Percentiles rank a stretch among this genome's conserved stretches.
phyloP scores from a whole-genome alignment of 2,329 filamentous ascomycete species.

The Aureobasidium sp. region DNA sequence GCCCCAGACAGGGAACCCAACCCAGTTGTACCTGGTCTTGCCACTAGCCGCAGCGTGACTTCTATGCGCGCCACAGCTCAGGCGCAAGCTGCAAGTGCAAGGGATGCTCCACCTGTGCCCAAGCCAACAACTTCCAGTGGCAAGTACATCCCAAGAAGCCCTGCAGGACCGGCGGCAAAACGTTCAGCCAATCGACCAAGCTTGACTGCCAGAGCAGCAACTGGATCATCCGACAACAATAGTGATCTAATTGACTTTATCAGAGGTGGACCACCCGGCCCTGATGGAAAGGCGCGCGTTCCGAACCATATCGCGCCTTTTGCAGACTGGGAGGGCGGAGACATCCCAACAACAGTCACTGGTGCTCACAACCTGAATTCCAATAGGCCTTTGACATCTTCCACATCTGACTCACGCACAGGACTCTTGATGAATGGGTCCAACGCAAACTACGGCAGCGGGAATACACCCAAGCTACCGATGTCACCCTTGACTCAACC shows the following conservation, averaged over 20 bases:
- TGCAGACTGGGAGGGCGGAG: constrained; percentile 5
- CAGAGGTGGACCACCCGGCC: constrained; percentile 67
- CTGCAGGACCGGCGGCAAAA: not conserved
- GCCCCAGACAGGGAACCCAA: constrained; percentile 48
- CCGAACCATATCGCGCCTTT: constrained; percentile 16
- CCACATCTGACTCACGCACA: constrained; percentile 61
- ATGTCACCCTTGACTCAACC: constrained; percentile 2
- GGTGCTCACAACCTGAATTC: not conserved
- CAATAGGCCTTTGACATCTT: constrained; percentile 10
- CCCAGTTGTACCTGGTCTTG: constrained; percentile 16
- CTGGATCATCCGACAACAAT: constrained; percentile 61
- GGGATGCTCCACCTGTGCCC: constrained; percentile 1
- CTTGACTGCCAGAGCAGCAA: constrained; percentile 36
- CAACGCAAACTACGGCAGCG: not conserved
- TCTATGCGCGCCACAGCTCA: constrained; percentile 10
- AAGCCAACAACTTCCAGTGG: constrained; percentile 7
- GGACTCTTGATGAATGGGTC: constrained; percentile 47
- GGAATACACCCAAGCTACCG: not conserved
- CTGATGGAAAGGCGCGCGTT: constrained; percentile 24
- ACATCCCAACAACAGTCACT: not conserved
- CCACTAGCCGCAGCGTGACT: constrained; percentile 7
- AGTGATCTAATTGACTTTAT: constrained; percentile 95
- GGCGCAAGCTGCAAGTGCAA: constrained; percentile 7
- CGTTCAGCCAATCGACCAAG: constrained; percentile 14
- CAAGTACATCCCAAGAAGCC: constrained; percentile 16